Evolutionary conservation across 345 rosid species (phyloP), one percentile per base, ranked within the genome.

Genomic region (Corchorus olitorius): DNA sequence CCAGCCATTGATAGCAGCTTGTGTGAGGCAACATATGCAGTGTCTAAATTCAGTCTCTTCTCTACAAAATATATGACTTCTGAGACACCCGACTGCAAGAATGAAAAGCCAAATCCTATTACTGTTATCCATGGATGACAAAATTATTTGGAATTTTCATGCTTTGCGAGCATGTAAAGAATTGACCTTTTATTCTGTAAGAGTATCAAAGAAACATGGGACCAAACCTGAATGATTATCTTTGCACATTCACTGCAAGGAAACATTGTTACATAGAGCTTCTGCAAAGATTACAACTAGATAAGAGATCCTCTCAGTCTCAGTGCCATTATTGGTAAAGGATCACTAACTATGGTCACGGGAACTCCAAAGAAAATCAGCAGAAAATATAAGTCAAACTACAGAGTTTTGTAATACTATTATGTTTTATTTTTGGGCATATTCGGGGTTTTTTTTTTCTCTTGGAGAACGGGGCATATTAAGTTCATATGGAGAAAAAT

Each of bases 221-320:
- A 55, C 54, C 84, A 55, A 82, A 94, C 99, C 96, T 95, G 98
- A 79, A 93, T 91, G 59, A 95, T 93, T 83, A 95, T 87, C 89
- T 93, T 95, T 12, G 99, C 99, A 84, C 99, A 95, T 83, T 93
- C 99, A 73, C 93, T 95, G 92, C 99, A 95, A 65, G 99, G 99
- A 84, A 90, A 95, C 98, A 95, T 93, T 60, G 98, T 95, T 78
- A 95, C 99, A 72, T 90, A 95, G 62, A 95, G 99, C 88, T 84
- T 90, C 99, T 95, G 94, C 85, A 85, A 80, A 86, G 19, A 79
- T 75, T 19, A 65, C 39, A 59, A 79, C 19, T 59, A 76, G 43
- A 54, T 39, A 50, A 39, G 43, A 61, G 46, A 63, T 4, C 56
- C 20, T 49, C 53, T 79, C 49, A 59, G 48, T 49, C 53, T 79